Percentiles rank a stretch among this genome's conserved stretches.
These are phyloP conservation scores for Cunninghamia lanceolata DNA, from an alignment of 75 land plant genomes.

Conservation along the genomic window DNA sequence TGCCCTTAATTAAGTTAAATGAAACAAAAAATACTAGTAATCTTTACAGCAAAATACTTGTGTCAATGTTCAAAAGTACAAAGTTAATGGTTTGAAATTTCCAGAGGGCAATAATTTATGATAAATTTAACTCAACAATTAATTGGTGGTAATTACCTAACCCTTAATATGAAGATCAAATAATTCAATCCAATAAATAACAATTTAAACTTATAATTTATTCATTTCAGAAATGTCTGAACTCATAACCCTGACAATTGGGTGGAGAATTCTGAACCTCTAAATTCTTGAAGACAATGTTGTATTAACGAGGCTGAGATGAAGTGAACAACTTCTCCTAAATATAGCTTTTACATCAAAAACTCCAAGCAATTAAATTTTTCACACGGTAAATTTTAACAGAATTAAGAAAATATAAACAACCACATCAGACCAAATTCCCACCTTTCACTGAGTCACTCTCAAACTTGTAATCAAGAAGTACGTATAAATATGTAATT, in stretches of 20 bases:
- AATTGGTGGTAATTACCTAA: neutral
- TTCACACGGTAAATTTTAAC: neutral
- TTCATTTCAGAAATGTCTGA: neutral
- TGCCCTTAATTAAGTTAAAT: neutral
- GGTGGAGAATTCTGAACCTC: neutral
- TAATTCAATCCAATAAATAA: neutral
- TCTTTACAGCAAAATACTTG: neutral
- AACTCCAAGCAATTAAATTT: neutral
- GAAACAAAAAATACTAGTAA: neutral
- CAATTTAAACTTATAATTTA: neutral
- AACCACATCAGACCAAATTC: neutral
- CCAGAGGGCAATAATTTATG: neutral
- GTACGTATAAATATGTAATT: neutral
- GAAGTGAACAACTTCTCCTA: neutral
- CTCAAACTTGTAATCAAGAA: neutral
- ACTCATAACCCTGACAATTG: neutral
- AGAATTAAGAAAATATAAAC: neutral
- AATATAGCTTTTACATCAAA: neutral
- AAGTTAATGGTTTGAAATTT: neutral
- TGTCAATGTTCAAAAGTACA: neutral
- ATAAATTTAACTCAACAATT: neutral
- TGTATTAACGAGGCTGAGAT: neutral
- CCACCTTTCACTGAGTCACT: neutral
- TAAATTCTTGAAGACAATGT: neutral
- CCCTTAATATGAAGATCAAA: neutral